Percentiles rank a stretch among this genome's conserved stretches.
These are phyloP conservation scores for Scytalidium lignicola DNA, from an alignment of 2,329 filamentous ascomycete species.

Conservation along the genomic window DNA sequence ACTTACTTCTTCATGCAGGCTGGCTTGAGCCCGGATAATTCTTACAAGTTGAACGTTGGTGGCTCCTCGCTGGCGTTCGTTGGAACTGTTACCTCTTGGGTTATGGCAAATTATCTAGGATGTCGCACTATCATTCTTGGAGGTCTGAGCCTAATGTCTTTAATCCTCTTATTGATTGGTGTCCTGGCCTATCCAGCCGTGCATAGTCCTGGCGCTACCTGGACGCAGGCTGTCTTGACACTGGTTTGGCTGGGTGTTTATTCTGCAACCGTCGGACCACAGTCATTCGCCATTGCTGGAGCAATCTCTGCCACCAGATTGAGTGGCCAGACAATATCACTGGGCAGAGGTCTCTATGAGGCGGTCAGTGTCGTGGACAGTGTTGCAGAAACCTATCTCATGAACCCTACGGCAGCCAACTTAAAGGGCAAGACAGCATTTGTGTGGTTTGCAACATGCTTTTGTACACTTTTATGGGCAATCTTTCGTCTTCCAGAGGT, in stretches of 20 bases:
- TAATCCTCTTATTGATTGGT: slow-evolving; percentile 3
- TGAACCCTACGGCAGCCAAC: slow-evolving; percentile 2
- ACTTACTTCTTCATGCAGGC: slow-evolving; percentile 54
- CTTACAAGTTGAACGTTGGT: slow-evolving; percentile 49
- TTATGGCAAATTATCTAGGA: slow-evolving; percentile 1
- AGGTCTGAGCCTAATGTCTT: slow-evolving; percentile 1
- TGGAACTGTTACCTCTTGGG: slow-evolving; percentile 34
- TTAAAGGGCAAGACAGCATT: slow-evolving; percentile 7
- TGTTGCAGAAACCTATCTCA: slow-evolving; percentile 61
- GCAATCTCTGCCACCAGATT: slow-evolving; percentile 75
- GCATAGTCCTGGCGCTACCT: slow-evolving; percentile 5
- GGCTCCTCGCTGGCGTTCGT: slow-evolving; percentile 39
- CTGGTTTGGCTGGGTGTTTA: slow-evolving; percentile 74
- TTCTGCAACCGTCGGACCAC: slow-evolving; percentile 78
- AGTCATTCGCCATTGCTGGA: slow-evolving; percentile 58
- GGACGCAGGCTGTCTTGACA: slow-evolving; percentile 58
- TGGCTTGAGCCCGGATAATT: slow-evolving; percentile 39
- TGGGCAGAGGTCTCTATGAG: slow-evolving; percentile 64
- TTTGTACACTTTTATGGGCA: slow-evolving; percentile 3
- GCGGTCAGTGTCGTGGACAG: slow-evolving; percentile 74
- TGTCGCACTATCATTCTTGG: slow-evolving; percentile 2
- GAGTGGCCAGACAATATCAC: slow-evolving; percentile 82
- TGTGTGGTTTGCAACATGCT: not conserved
- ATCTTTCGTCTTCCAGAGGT: slow-evolving; percentile 29
- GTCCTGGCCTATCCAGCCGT: slow-evolving; percentile 1